Conservation (phyloP, 2,329 filamentous ascomycete genomes). For the Venturia asperata region DNA sequence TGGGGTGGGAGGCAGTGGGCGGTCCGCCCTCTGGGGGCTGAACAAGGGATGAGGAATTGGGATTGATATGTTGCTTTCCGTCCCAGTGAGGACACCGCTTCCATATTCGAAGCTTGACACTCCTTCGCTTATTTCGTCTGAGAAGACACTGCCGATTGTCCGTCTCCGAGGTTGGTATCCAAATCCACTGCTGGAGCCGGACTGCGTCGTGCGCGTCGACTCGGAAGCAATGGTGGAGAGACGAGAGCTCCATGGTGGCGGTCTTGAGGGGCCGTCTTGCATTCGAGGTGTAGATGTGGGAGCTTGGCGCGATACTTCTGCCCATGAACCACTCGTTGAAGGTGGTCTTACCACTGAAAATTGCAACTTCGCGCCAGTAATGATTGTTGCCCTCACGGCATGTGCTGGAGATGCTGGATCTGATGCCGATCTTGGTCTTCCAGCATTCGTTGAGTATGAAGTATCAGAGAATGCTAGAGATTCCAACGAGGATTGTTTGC, state of each 20-base stretch:
- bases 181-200: conserved; percentile 4
- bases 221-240: conserved; percentile 23
- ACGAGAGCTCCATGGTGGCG: conserved; percentile 21
- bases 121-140: conserved; percentile 16
- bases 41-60: conserved; percentile 32
- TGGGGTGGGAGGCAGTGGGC: conserved; percentile 14
- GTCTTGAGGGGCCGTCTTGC: conserved; percentile 25
- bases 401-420: conserved; percentile 16
- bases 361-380: conserved; percentile 30
- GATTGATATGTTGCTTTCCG: conserved; percentile 29
- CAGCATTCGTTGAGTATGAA: conserved; percentile 27
- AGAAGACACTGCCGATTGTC: conserved; percentile 17
- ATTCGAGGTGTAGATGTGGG: conserved; percentile 29
- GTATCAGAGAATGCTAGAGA: conserved; percentile 33
- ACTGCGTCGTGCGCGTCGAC: conserved; percentile 20
- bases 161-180: neutral
- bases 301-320: conserved; percentile 28
- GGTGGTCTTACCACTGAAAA: conserved; percentile 31
- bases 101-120: conserved; percentile 9
- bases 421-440: conserved; percentile 24
- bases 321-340: conserved; percentile 32
- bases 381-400: conserved; percentile 23
- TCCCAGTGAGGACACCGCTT: conserved; percentile 16
- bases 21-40: conserved; percentile 24
- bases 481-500: conserved; percentile 27